Base-by-base conservation (phyloP, 2,329 filamentous ascomycete genomes). In the Cladosporium sp. region DNA sequence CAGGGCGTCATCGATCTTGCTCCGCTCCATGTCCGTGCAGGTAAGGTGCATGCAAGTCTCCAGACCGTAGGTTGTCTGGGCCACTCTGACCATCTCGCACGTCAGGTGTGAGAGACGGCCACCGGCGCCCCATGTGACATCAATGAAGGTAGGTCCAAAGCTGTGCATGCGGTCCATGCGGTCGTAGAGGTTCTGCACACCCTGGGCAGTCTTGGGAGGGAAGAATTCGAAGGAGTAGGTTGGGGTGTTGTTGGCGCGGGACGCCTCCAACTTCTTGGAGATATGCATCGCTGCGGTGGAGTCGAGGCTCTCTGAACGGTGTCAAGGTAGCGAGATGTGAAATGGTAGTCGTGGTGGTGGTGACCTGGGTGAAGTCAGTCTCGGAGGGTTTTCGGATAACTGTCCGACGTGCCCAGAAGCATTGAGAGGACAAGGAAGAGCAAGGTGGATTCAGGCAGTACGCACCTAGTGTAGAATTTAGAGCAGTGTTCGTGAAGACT, bases 181-280 rank as follows among this genome's bases (percentile, higher is more conserved):
- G 63, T 99, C 93, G 78, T 99, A 99, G 52, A 99, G 84, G 70
- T 99, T 99, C 75, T 99, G 93, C 11, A 99, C 92, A 79, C 93
- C 93, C 74, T 93, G 89, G 9, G 89, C 87, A 7, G 93, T 99
- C 77, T 99, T 99, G 34, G 93, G 93, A 45, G 93, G 93, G 73
- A 99, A 99, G 79, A 96, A 99, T 72, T 99, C 93, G 76, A 99
- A 99, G 54, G 93, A 99, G 78, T 96, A 96, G 67, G 90, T 93
- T 52, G 91, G 86, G 64, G 86, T 82, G 68, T 84, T 83, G 64
- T 85, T 83, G 73, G 81, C 80, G 72, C 90, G 83, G 71, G 91
- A 85, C 62, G 92, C 86, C 61, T 82, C 78, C 64, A 99, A 80
- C 79, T 96, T 96, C 63, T 93, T 84, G 61, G 86, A 88, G 79